phyloP scores from a whole-genome alignment of 805 yeast genomes.

The Candida arabinofermentans region DNA sequence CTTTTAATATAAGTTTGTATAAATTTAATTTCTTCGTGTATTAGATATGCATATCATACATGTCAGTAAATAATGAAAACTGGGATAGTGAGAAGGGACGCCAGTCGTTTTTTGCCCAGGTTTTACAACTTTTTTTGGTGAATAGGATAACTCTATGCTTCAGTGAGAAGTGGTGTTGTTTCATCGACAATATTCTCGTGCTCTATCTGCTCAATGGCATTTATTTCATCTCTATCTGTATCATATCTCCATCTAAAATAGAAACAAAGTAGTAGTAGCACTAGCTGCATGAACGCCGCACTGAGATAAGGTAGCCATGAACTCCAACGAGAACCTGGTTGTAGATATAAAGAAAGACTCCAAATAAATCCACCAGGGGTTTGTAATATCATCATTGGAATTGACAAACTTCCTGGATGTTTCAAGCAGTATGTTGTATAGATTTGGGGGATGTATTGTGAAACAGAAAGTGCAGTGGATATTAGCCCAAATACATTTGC shows the following conservation, averaged over 20 bases:
- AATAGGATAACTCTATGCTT: neutral
- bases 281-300: conserved; percentile 66
- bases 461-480: conserved; percentile 57
- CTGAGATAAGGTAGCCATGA: conserved; percentile 78
- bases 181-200: conserved; percentile 13
- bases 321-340: conserved; percentile 82
- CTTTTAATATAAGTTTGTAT: neutral
- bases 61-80: too few species aligned
- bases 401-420: conserved; percentile 76
- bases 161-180: conserved; percentile 8
- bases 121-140: too few species aligned
- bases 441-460: conserved; percentile 80
- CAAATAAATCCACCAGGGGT: conserved; percentile 87
- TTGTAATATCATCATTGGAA: conserved; percentile 79
- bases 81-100: too few species aligned
- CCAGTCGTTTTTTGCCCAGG: too few species aligned
- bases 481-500: conserved; percentile 63
- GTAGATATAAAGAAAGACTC: conserved; percentile 64
- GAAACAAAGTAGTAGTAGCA: conserved; percentile 58
- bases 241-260: conserved; percentile 36
- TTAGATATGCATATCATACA: neutral
- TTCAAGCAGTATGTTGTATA: conserved; percentile 62
- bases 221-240: conserved; percentile 17
- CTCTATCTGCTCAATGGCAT: conserved; percentile 15
- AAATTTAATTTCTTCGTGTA: neutral